Evolutionary conservation across 768 basidiomycete genomes (phyloP).

Genomic region (Collybiopsis luxurians): DNA sequence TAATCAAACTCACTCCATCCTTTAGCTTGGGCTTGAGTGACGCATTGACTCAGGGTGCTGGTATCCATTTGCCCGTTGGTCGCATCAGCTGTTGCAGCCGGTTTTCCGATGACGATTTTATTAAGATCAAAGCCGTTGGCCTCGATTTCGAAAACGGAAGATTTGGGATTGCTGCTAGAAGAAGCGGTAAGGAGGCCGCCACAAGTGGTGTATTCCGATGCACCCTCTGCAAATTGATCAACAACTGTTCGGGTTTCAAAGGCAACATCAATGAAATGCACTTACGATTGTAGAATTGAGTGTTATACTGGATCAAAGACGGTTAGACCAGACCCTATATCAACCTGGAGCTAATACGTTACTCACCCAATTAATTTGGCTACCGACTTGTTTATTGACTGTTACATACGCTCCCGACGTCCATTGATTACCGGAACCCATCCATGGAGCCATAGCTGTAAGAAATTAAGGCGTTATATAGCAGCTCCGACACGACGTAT

Average conservation of each 20-base stretch:
- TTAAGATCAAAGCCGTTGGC: slow-evolving; percentile 52
- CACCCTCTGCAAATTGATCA: slow-evolving; percentile 44
- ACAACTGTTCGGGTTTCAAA: too few relatives aligned
- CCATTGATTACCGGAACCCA: slow-evolving; percentile 36
- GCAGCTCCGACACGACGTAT: slow-evolving; percentile 5
- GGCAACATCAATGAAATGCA: background rate
- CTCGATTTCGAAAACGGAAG: slow-evolving; percentile 58
- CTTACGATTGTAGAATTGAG: slow-evolving; percentile 45
- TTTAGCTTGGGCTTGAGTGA: slow-evolving; percentile 54
- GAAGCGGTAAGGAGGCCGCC: slow-evolving; percentile 54
- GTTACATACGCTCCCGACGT: slow-evolving; percentile 54
- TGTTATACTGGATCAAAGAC: slow-evolving; percentile 16
- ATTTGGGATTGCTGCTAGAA: slow-evolving; percentile 57
- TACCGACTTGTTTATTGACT: slow-evolving; percentile 53
- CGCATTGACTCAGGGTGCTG: slow-evolving; percentile 53
- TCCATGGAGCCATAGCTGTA: slow-evolving; percentile 46
- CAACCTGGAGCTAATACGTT: slow-evolving; percentile 10
- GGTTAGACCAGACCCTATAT: background rate
- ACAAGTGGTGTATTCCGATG: slow-evolving; percentile 63
- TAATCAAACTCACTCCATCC: slow-evolving; percentile 62
- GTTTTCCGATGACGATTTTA: slow-evolving; percentile 80
- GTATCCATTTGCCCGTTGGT: slow-evolving; percentile 62
- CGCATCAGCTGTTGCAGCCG: slow-evolving; percentile 49
- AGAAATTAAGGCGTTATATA: background rate
- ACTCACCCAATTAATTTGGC: slow-evolving; percentile 60